Evolutionary conservation across 352 stramenopile genomes (phyloP), one percentile per base, ranked within the genome.

Genomic region (Phytophthora cryptogea): DNA sequence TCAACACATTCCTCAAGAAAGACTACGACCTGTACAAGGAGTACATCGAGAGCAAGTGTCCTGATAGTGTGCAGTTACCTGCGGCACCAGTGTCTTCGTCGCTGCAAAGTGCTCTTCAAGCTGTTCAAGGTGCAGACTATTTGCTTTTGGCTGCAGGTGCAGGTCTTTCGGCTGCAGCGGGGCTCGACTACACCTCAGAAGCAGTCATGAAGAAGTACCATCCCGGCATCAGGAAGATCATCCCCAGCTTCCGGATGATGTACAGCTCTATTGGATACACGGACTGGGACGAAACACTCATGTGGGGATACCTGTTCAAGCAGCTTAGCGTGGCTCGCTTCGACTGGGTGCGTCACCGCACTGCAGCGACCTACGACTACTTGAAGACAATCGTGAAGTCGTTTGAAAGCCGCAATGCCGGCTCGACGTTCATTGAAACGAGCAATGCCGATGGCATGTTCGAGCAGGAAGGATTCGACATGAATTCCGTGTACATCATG

Each of bases 381-480:
- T 53, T 88, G 14, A 75, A 86, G 39, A 37, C 63, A 4, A 78
- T 92, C 28, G 60, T 65, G 13, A 61, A 83, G 7, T 36, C 55
- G 10, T 73, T 85, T 13, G 72, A 85, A 37, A 54, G 5, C 2
- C 57, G 56, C 20, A n/a, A 43, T 2, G 7, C 41, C 3, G 59
- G 71, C 6, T 84, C 76, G 10, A 72, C 78, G 8, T 90, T 89
- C 54, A 67, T 92, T 16, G 63, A 74, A n/a, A 92, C 83, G 1
- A 84, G 70, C 47, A 90, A 92, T 26, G 83, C 78, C 4, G 83
- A 90, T 57, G 74, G 79, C 4, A 83, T 86, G 74, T 92, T 92
- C 50, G 83, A 86, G 35, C 80, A 88, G 32, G 76, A 83, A 57
- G 78, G 78, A 0, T 89, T 92, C 54, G 64, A 76, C 4, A 63